Base-by-base conservation (phyloP, 257 asterid genomes). In the Haberlea rhodopensis region DNA sequence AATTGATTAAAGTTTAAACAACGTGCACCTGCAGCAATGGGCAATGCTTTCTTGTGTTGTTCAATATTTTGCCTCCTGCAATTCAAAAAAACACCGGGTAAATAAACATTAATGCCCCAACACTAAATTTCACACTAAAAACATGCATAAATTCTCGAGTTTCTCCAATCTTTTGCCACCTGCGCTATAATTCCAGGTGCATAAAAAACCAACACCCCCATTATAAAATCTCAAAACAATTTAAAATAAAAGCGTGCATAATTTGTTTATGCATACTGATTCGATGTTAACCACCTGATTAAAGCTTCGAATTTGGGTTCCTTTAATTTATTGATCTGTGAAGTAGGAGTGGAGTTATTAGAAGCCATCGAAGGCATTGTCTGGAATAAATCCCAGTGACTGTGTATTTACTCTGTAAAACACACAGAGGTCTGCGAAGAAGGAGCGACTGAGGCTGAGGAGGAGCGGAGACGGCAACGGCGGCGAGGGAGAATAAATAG, bases 21-120 rank as follows among this genome's bases (percentile, higher is more conserved):
- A 27, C 1, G 48, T 22, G 60, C 71, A 82, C 97, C 96, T 22
- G 91, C 68, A 77, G 97, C 97, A 70, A 91, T 88, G 56, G 97
- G 95, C 43, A 91, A 71, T 60, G 86, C 54, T 82, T 73, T 88
- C 67, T 87, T 73, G 78, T 88, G 97, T 53, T 82, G 79, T 60
- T 80, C 85, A 59, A 88, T 80, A 65, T 66, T 76, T 73, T 76
- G 86, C 79, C 82, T 75, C 87, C 96, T 90, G 82, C 66, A 73
- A 28, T 10, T 1, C 2, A 54, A 29, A 55, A 63, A 15, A 63
- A 67, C 22, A 26, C 43, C 28, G 52, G 16, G 18, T 19, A 68
- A 13, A 20, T 20, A 53, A 24, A 51, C 40, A 69, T 54, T 40
- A 8, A 66, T 45, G 43, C 3, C 40, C 34, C 53, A 21, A 32